Evolutionary conservation across 2,329 filamentous ascomycete genomes (phyloP), one percentile per base, ranked within the genome.

Genomic region (Phaeomoniella chlamydospora): DNA sequence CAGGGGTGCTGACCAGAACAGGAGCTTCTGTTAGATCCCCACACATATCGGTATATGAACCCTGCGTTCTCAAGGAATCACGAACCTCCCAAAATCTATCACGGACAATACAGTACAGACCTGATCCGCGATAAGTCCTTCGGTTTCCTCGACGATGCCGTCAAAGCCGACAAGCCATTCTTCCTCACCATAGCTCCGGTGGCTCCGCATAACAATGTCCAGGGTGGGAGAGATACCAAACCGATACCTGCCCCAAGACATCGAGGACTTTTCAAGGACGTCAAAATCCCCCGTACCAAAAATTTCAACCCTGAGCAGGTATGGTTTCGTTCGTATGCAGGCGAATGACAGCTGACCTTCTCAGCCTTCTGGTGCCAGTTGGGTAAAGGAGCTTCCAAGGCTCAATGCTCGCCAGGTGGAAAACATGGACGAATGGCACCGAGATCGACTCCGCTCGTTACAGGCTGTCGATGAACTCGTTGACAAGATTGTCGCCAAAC

Each of bases 11-110:
- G n/a, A n/a, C n/a, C n/a, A n/a, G n/a, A n/a, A n/a, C n/a, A n/a
- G n/a, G n/a, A 10, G 19, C 15, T 78, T 43, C 57, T 80, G 1
- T 57, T 80, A 1, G 76, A 82, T 41, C 77, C 77, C 0, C 70
- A 65, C 44, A 82, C 77, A 0, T 82, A 82, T 46, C 57, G 67
- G 29, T 83, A 80, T 49, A 62, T 72, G 29, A 76, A 79, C 45
- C 61, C 68, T 1, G 72, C 66, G 5, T 76, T 74, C 52, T 67
- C 73, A 31, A 64, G 69, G 10, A 77, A 82, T 43, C 55, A 61
- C 0, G 62, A 69, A 1, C 46, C 57, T 0, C 73, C 72, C 1
- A 59, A 67, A 3, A 67, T 62, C 40, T 68, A 70, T 41, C 57
- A 67, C 19, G 69, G 69, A 0, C 53, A 65, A 15, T 70, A 77